Conservation (phyloP, 371 early-diverging fungal genomes). For the Globomyces sp. region DNA sequence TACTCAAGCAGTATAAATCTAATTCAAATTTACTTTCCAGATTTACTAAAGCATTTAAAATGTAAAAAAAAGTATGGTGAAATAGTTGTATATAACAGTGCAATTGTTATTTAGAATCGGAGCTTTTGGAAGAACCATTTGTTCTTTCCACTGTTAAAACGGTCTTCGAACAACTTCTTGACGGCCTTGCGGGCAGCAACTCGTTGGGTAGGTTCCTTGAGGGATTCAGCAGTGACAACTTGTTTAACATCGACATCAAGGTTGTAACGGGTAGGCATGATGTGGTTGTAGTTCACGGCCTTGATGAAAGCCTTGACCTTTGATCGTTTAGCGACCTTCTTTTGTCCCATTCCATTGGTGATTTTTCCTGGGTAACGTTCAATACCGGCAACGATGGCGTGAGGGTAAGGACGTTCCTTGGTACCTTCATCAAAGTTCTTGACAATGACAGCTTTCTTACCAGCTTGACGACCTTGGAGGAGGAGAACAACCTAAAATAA, state of each 20-base stretch:
- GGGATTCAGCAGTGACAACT: constrained; percentile 78
- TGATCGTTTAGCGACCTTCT: constrained; percentile 93
- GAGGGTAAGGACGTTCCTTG: constrained; percentile 90
- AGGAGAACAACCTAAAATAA: constrained; percentile 85
- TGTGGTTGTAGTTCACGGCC: constrained; percentile 97
- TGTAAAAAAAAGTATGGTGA: too few relatives aligned
- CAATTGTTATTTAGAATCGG: constrained; percentile 21
- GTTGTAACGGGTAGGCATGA: constrained; percentile 94
- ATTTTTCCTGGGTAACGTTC: constrained; percentile 96
- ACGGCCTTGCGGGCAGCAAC: constrained; percentile 86
- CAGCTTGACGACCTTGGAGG: constrained; percentile 96
- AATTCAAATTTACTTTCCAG: too few relatives aligned
- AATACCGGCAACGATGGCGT: constrained; percentile 96
- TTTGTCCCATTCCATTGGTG: constrained; percentile 90
- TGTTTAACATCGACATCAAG: constrained; percentile 72
- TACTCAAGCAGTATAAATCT: too few relatives aligned
- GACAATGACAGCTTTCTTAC: constrained; percentile 98
- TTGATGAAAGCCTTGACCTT: constrained; percentile 98
- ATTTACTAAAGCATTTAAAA: too few relatives aligned
- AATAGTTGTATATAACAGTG: too few relatives aligned
- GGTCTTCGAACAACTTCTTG: constrained; percentile 93
- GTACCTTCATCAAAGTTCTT: constrained; percentile 75
- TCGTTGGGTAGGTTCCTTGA: constrained; percentile 94
- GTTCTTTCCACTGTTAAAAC: constrained; percentile 96
- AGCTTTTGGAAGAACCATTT: constrained; percentile 99